Evolutionary conservation across 768 basidiomycete species (phyloP).

Genomic region (Phaffia australis): DNA sequence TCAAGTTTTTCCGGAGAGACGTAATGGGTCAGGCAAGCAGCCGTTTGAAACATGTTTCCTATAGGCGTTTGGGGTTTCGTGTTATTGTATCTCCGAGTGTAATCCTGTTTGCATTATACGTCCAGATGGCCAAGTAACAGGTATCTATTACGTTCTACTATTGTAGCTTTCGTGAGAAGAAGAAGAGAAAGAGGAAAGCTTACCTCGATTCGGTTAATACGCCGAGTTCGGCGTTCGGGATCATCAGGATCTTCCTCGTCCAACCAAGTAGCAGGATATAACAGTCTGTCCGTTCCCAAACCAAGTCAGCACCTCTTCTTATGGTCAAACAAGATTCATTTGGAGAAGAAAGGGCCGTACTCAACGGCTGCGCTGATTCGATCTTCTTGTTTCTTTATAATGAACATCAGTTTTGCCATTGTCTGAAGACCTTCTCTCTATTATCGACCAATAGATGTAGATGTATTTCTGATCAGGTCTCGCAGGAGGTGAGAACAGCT

Average conservation of each 20-base stretch:
- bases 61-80: conserved; percentile 52
- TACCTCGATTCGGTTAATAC: conserved; percentile 49
- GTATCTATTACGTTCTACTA: background rate
- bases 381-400: conserved; percentile 41
- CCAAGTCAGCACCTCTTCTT: background rate
- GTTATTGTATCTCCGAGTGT: conserved; percentile 43
- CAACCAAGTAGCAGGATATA: conserved; percentile 57
- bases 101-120: conserved; percentile 38
- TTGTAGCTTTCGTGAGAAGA: background rate
- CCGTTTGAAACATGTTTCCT: conserved; percentile 63
- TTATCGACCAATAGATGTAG: conserved; percentile 35
- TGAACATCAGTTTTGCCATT: conserved; percentile 15
- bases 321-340: background rate
- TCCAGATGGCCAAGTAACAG: background rate
- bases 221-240: conserved; percentile 52
- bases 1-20: conserved; percentile 46
- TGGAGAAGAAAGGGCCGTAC: background rate
- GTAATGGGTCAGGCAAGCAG: conserved; percentile 54
- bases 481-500: background rate
- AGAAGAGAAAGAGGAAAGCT: conserved; percentile 8
- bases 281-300: conserved; percentile 29
- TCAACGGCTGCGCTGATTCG: conserved; percentile 48
- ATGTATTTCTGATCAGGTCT: background rate
- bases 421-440: conserved; percentile 28
- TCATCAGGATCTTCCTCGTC: conserved; percentile 46